phyloP scores from a whole-genome alignment of 2,329 filamentous ascomycete genomes.

The Fusarium neocosmosporiellum region DNA sequence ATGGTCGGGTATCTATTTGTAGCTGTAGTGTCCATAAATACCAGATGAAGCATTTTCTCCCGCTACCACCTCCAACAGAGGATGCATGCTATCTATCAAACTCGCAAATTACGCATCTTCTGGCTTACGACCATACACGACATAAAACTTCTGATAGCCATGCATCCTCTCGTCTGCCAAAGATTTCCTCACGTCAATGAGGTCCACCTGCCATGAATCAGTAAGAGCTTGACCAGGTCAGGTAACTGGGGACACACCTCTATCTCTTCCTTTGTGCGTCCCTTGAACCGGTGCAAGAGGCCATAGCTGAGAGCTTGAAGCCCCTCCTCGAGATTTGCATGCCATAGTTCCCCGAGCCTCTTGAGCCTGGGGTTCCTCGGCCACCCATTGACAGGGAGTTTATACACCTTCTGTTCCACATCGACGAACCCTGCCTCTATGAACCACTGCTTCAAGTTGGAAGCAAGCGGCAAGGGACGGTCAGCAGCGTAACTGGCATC shows the following conservation, averaged over 20 bases:
- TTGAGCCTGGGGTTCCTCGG: background rate
- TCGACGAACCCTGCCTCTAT: background rate
- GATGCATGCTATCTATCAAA: background rate
- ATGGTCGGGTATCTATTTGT: background rate
- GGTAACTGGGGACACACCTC: background rate
- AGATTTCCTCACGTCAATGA: background rate
- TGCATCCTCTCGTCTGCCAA: background rate
- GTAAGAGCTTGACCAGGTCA: background rate
- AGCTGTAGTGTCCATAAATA: background rate
- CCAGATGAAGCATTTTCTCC: background rate
- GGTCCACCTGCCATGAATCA: background rate
- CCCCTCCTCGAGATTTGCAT: background rate
- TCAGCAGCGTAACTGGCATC: background rate
- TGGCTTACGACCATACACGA: conserved; percentile 1
- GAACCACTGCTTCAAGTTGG: conserved; percentile 3
- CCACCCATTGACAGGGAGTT: background rate
- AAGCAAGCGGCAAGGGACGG: background rate
- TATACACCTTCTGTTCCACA: conserved; percentile 2
- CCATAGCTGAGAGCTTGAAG: background rate
- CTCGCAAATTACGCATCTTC: background rate
- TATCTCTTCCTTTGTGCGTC: conserved; percentile 6
- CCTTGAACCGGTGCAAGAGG: background rate
- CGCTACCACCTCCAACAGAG: background rate
- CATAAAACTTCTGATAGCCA: background rate
- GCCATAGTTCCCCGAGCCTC: background rate